Evolutionary conservation across 2,329 filamentous ascomycete genomes (phyloP).

Genomic region (Paracoccidioides lutzii): DNA sequence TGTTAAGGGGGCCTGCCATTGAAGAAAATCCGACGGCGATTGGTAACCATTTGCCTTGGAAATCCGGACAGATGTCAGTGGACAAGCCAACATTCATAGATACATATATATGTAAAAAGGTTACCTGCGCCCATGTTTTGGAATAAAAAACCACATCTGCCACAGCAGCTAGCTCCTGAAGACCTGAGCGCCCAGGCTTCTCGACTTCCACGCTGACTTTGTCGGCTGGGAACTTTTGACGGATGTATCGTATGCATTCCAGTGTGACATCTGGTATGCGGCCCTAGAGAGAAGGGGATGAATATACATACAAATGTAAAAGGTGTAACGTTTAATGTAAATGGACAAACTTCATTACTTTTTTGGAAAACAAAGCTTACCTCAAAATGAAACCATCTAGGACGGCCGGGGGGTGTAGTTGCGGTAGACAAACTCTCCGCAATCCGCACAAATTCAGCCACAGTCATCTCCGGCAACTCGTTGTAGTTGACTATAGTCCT

Average conservation of each 20-base stretch:
- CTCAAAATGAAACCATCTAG: slow-evolving; percentile 60
- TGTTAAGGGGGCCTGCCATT: slow-evolving; percentile 28
- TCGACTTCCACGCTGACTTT: slow-evolving; percentile 59
- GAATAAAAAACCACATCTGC: slow-evolving; percentile 66
- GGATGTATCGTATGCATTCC: slow-evolving; percentile 46
- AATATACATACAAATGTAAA: not conserved
- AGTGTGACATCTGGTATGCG: slow-evolving; percentile 50
- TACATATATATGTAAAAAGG: slow-evolving; percentile 5
- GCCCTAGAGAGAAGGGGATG: slow-evolving; percentile 33
- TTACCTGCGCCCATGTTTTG: slow-evolving; percentile 55
- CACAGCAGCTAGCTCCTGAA: slow-evolving; percentile 46
- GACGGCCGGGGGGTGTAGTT: slow-evolving; percentile 19
- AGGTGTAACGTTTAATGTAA: not conserved
- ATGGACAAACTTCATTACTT: not conserved
- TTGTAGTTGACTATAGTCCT: slow-evolving; percentile 62
- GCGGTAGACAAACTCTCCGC: slow-evolving; percentile 17
- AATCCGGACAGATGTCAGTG: not conserved
- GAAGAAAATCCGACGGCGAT: slow-evolving; percentile 41
- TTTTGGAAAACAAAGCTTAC: slow-evolving; percentile 26
- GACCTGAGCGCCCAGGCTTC: slow-evolving; percentile 50
- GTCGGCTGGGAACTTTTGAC: slow-evolving; percentile 31
- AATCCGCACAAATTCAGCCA: slow-evolving; percentile 43
- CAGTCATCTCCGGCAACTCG: slow-evolving; percentile 53
- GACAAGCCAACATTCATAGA: too few species aligned
- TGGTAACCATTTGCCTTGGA: slow-evolving; percentile 27